Percentiles rank a stretch among this genome's conserved stretches.
Conservation (phyloP, 1,139 yeast species). For the Wickerhamomyces sp. region DNA sequence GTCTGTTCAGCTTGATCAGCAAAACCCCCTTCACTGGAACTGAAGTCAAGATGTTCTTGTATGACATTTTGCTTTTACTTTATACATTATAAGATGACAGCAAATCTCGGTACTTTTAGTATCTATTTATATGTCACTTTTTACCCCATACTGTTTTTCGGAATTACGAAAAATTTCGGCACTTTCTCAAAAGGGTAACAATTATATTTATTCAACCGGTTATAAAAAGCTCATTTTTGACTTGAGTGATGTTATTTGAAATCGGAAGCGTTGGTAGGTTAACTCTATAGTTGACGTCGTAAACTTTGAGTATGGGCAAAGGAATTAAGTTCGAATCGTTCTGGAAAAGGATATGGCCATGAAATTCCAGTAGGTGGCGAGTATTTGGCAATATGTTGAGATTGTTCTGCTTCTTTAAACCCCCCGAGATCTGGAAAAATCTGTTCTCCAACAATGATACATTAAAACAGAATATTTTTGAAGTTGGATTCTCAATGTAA, state of each 20-base stretch:
- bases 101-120: not conserved
- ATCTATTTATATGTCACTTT: not conserved
- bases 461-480: constrained; percentile 60
- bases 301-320: constrained; percentile 57
- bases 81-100: not conserved
- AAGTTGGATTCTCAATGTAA: constrained; percentile 70
- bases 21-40: constrained; percentile 38
- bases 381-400: constrained; percentile 58
- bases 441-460: constrained; percentile 38
- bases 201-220: not conserved
- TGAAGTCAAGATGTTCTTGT: constrained; percentile 35
- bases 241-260: constrained; percentile 11
- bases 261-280: constrained; percentile 45
- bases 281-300: constrained; percentile 64
- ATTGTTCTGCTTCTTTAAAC: constrained; percentile 27
- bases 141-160: not conserved
- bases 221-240: constrained; percentile 18
- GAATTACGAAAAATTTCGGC: not conserved
- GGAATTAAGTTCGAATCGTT: constrained; percentile 27
- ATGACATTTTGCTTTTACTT: too few species aligned
- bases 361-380: constrained; percentile 41
- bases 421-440: constrained; percentile 30
- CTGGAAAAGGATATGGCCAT: constrained; percentile 24
- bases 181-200: not conserved
- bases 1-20: constrained; percentile 57